These are phyloP conservation scores for Hygrophorus pudorinus DNA, from an alignment of 768 basidiomycete species.

Conservation along the genomic window DNA sequence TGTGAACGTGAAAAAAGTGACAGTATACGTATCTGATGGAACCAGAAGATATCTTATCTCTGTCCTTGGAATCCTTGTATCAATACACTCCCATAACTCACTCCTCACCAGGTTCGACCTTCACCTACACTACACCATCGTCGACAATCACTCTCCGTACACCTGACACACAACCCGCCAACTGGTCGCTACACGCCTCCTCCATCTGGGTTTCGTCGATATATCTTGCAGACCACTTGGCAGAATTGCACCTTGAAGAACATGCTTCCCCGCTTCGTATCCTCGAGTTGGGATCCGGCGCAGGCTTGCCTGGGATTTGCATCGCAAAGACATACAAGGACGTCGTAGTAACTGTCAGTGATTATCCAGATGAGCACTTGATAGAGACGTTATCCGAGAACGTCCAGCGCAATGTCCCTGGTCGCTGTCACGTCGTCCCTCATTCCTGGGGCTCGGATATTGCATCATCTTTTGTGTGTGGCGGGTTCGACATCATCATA, in stretches of 20 bases:
- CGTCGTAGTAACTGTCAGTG: conserved; percentile 44
- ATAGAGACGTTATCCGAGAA: conserved; percentile 52
- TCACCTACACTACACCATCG: conserved; percentile 29
- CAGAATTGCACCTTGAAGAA: conserved; percentile 30
- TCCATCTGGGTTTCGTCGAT: conserved; percentile 66
- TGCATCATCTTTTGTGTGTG: conserved; percentile 13
- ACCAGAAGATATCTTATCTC: conserved; percentile 61
- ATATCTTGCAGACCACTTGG: conserved; percentile 57
- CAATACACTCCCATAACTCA: conserved; percentile 51
- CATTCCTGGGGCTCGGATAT: conserved; percentile 59
- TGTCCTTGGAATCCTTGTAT: conserved; percentile 54
- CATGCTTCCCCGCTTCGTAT: conserved; percentile 22
- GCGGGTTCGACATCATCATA: conserved; percentile 50
- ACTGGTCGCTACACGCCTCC: conserved; percentile 72
- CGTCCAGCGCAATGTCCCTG: conserved; percentile 38
- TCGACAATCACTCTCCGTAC: conserved; percentile 9
- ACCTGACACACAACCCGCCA: conserved; percentile 56
- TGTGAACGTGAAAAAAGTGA: too few relatives aligned
- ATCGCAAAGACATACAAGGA: conserved; percentile 39
- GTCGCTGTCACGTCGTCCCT: conserved; percentile 41
- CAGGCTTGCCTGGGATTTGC: conserved; percentile 64
- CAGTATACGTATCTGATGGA: conserved; percentile 14
- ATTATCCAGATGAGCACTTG: conserved; percentile 62
- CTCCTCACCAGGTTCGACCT: conserved; percentile 43
- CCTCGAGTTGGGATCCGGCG: conserved; percentile 69